A percentile compares a stretch with the other conserved stretches of the same genome.
These are phyloP conservation scores for Aspergillus clavatus DNA, from an alignment of 2,329 filamentous ascomycete species.

Conservation along the genomic window DNA sequence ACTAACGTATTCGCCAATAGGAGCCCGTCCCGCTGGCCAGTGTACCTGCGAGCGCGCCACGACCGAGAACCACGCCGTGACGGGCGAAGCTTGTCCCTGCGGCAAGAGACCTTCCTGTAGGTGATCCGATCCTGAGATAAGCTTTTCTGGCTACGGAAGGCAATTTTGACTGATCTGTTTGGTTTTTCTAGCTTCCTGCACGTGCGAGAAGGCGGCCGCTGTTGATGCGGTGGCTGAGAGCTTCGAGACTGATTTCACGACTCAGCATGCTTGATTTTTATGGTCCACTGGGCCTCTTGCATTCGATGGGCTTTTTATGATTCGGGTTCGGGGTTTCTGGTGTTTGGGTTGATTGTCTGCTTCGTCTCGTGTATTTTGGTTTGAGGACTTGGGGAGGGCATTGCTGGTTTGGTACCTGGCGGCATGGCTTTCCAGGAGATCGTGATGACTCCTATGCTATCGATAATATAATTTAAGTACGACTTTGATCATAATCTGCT, in stretches of 20 bases:
- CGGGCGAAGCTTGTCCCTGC: slow-evolving; percentile 66
- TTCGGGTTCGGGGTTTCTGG: too few species aligned
- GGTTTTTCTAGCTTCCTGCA: slow-evolving; percentile 57
- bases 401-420: too few species aligned
- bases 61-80: slow-evolving; percentile 61
- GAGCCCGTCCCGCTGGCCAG: slow-evolving; percentile 67
- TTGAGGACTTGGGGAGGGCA: too few species aligned
- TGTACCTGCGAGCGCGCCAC: slow-evolving; percentile 74
- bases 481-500: too few species aligned
- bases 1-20: slow-evolving; percentile 30
- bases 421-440: too few species aligned
- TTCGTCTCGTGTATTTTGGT: too few species aligned
- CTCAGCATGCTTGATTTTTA: slow-evolving; percentile 41
- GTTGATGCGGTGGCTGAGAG: slow-evolving; percentile 56
- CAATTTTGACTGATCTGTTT: neutral
- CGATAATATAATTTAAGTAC: too few species aligned
- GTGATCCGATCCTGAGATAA: too few species aligned
- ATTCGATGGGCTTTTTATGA: too few species aligned
- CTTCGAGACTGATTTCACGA: slow-evolving; percentile 81
- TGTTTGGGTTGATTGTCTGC: too few species aligned
- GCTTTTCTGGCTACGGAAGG: too few species aligned
- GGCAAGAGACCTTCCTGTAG: slow-evolving; percentile 67
- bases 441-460: too few species aligned
- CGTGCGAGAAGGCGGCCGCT: slow-evolving; percentile 70
- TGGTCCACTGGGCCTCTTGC: slow-evolving; percentile 2